Evolutionary conservation across 352 stramenopile species (phyloP).

Genomic region (Phytophthora multivora): DNA sequence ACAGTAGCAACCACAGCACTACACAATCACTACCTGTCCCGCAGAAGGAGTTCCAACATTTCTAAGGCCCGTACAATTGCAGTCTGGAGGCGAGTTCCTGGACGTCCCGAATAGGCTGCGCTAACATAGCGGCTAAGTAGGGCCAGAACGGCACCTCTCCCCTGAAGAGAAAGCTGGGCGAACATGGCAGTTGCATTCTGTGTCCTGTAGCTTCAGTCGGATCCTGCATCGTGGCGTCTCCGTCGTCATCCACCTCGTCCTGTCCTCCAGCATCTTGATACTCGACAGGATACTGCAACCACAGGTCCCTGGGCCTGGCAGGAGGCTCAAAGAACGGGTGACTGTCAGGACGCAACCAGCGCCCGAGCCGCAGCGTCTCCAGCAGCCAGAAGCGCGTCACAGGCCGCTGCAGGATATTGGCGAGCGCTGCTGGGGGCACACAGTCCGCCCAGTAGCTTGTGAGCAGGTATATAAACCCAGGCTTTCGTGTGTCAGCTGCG

Average conservation of each 20-base stretch:
- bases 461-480: slow-evolving; percentile 44
- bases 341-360: slow-evolving; percentile 39
- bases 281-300: slow-evolving; percentile 49
- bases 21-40: slow-evolving; percentile 9
- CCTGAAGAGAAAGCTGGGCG: slow-evolving; percentile 33
- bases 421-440: neutral
- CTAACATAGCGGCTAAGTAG: slow-evolving; percentile 58
- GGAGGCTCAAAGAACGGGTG: slow-evolving; percentile 61
- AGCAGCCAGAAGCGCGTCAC: slow-evolving; percentile 69
- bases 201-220: slow-evolving; percentile 4
- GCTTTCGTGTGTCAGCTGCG: neutral
- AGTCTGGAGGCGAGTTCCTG: slow-evolving; percentile 43
- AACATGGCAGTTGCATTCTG: slow-evolving; percentile 51
- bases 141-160: slow-evolving; percentile 71
- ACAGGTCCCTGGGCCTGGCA: slow-evolving; percentile 2
- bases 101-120: slow-evolving; percentile 42
- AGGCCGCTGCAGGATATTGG: slow-evolving; percentile 1
- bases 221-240: slow-evolving; percentile 28
- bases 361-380: slow-evolving; percentile 43
- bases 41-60: neutral
- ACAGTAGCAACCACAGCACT: slow-evolving; percentile 9
- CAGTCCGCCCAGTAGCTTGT: slow-evolving; percentile 60
- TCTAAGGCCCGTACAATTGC: slow-evolving; percentile 42
- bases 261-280: slow-evolving; percentile 26
- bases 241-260: slow-evolving; percentile 12